Evolutionary conservation across 2,329 filamentous ascomycete species (phyloP), one percentile per base, ranked within the genome.

Genomic region (Blastomyces percursus): DNA sequence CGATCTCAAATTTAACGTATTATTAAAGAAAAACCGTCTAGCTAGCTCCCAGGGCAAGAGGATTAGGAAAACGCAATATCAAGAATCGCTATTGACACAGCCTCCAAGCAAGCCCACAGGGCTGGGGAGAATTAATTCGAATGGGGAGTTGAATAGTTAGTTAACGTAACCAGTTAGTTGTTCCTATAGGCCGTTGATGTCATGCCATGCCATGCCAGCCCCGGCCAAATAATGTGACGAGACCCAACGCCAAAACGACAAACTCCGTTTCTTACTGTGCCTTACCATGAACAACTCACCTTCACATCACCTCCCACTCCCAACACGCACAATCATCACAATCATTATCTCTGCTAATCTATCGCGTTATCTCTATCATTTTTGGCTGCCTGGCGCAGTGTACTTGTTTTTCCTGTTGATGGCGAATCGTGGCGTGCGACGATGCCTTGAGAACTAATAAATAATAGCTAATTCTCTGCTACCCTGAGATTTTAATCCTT

Each of bases 361-460:
- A 56, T 38, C 35, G 32, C 32, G 11, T 56, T 14, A 24, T 24
- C 9, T 40, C 1, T 19, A 9, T 38, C 30, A 8, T 48, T 32
- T n/a, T 46, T 27, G 8, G 19, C 56, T 59, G 56, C 56, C 56
- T 14, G 56, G 56, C 16, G 56, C 56, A 59, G 56, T 48, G 7
- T 32, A 5, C 40, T 46, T 48, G 19, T 44, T 59, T 48, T 59
- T 48, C 38, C 24, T 46, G 40, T 59, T 59, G 40, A 12, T n/a
- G 40, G 19, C 21, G 56, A n/a, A 30, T 14, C 40, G 56, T 46
- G 40, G 40, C 40, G 40, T 16, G 21, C 56, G 40, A 59, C 24
- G 24, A 56, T 56, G 54, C 11, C 11, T 56, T 38, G 32, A 38
- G 12, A 40, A 40, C 51, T 50, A n/a, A 54, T 9, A 32, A n/a